Base-by-base conservation (phyloP, 192 early-diverging fungal species). In the Backusella morwellensis region DNA sequence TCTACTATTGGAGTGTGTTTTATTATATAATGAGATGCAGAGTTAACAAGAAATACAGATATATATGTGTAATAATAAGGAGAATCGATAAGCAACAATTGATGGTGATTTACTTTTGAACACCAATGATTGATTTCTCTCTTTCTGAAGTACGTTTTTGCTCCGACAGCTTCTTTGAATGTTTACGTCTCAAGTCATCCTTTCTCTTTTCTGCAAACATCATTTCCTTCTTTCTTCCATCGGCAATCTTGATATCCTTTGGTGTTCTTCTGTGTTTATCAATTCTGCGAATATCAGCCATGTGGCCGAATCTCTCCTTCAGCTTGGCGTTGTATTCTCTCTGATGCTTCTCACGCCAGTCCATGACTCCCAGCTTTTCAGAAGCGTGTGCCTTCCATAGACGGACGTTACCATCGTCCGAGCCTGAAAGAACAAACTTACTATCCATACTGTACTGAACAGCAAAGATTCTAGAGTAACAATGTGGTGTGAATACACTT, bases 351-450 rank as follows among this genome's bases (percentile, higher is more conserved):
- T 99, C 93, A 76, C 95, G 90, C 78, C 87, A 88, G 41, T 90
- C 90, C 74, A 88, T 89, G 68, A 86, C 71, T 40, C 84, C 88
- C 78, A 88, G 78, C 81, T 95, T 96, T 78, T 97, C 95, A 1
- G 91, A 92, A n/a, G 97, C 96, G 15, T 90, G 84, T 1, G 96
- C 96, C 81, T 97, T 98, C 98, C 98, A 99, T 70, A 99, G 77
- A 52, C 98, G 92, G 79, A 99, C 86, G 81, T 96, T 99, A 75
- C 97, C 97, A 82, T 99, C 98, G 82, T 99, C 97, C 29, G 93
- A 95, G 14, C 97, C 98, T 12, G 95, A 97, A 29, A 99, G 79
- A 6, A 99, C 92, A 81, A 91, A 99, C 68, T 96, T 97, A 80
- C 90, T 89, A 82, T 99, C 98, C 95, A 97, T 96, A 67, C 91